Base-by-base conservation (phyloP, 345 rosid species). In the Hypericum androsaemum region DNA sequence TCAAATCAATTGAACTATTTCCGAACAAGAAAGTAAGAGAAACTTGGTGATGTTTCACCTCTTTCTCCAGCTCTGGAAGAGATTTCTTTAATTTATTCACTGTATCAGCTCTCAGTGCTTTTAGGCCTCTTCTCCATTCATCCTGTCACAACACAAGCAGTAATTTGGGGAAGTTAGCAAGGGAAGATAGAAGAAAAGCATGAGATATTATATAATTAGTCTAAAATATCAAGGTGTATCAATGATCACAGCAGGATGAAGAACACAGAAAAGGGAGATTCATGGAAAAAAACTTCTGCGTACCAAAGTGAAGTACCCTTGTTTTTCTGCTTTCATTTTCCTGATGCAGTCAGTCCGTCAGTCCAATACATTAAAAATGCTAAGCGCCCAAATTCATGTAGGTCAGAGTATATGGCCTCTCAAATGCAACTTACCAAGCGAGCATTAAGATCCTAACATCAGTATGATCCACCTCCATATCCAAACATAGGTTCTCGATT, bases 301-400 rank as follows among this genome's bases (percentile, higher is more conserved):
- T 73, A 86, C 97, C 83, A 80, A 59, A 39, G 94, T 92, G 59
- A 92, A 92, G 75, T 92, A 92, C 57, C 95, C 98, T 55, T 88
- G 98, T 71, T 81, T 92, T 75, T 88, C 96, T 43, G 95, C 73
- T 73, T 80, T 84, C 98, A 92, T 88, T 69, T 85, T 92, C 98
- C 98, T 92, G 82, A 17, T 0, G 67, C 6, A 37, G 15, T 12
- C 11, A 61, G 52, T 17, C 50, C 15, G 43, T 15, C 61, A 12
- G 13, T 49, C 47, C 54, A 41, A 58, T 57, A 50, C 56, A 57
- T 50, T 7, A 40, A 9, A 58, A 37, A 50, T 57, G 17, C 52
- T 8, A 6, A 22, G 52, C 6, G 39, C 43, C 36, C 45, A 36
- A 57, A 39, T 14, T 43, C 62, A 55, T 45, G 6, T 38, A 16